A percentile compares a stretch with the other conserved stretches of the same genome.
These are phyloP conservation scores for Fusarium mexicanum DNA, from an alignment of 2,329 filamentous ascomycete genomes.

Conservation along the genomic window DNA sequence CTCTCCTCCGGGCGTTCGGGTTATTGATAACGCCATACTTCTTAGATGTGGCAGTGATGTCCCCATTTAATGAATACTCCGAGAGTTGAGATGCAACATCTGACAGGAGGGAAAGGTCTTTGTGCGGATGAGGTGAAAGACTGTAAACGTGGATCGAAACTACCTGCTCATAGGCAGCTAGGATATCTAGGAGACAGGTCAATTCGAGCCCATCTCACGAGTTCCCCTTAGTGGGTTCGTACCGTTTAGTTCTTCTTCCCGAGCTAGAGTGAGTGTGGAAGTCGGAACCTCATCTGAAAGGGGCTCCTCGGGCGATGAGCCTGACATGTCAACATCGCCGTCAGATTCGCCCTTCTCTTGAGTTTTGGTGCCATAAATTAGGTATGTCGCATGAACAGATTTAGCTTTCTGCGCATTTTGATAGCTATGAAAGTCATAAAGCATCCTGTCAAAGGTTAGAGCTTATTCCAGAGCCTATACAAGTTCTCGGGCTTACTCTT, in stretches of 20 bases:
- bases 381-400: conserved; percentile 90
- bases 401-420: conserved; percentile 85
- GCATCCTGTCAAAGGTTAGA: conserved; percentile 69
- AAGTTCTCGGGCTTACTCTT: conserved; percentile 69
- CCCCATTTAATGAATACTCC: conserved; percentile 64
- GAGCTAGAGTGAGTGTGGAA: conserved; percentile 71
- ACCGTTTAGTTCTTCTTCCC: conserved; percentile 77
- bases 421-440: conserved; percentile 84
- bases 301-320: conserved; percentile 67
- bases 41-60: conserved; percentile 66
- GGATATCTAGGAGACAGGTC: conserved; percentile 61
- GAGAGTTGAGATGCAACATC: conserved; percentile 73
- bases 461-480: neutral
- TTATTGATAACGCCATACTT: conserved; percentile 82
- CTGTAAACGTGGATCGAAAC: conserved; percentile 89
- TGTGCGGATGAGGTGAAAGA: conserved; percentile 74
- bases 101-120: conserved; percentile 74
- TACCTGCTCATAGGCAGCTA: conserved; percentile 76
- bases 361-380: conserved; percentile 77
- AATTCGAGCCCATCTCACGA: neutral
- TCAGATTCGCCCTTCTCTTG: conserved; percentile 55
- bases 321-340: conserved; percentile 75
- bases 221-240: neutral
- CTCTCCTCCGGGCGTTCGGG: conserved; percentile 66
- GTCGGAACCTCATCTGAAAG: conserved; percentile 62